Evolutionary conservation across 192 early-diverging fungal genomes (phyloP).

Genomic region (Geranomyces michiganensis): DNA sequence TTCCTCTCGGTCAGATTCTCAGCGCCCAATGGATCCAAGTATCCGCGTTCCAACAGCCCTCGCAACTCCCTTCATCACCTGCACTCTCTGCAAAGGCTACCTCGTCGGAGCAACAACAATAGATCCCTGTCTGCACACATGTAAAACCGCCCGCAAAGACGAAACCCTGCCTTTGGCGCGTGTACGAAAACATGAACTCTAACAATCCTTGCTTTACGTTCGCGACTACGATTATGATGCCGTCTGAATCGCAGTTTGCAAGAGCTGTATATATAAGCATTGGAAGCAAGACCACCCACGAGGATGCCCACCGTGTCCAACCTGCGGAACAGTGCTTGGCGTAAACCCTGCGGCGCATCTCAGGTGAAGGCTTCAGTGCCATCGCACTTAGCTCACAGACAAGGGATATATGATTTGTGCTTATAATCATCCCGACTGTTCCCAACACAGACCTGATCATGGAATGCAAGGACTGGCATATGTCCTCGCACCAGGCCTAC

Average conservation of each 20-base stretch:
- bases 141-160: background rate
- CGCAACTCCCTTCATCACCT: constrained; percentile 8
- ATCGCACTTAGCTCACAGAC: too few species aligned
- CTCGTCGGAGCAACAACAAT: constrained; percentile 17
- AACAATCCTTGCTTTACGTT: too few species aligned
- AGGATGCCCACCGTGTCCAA: constrained; percentile 9
- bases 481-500: constrained; percentile 1
- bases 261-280: constrained; percentile 14
- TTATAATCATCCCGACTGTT: too few species aligned
- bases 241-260: constrained; percentile 9
- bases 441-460: constrained; percentile 12
- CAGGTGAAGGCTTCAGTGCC: background rate
- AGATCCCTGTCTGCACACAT: constrained; percentile 22
- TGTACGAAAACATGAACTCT: too few species aligned
- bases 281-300: background rate
- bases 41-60: too few species aligned
- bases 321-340: constrained; percentile 1
- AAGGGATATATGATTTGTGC: too few species aligned
- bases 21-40: too few species aligned
- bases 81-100: constrained; percentile 16
- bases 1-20: too few species aligned
- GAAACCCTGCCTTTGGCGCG: background rate
- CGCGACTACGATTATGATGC: too few species aligned
- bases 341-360: constrained; percentile 4
- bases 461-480: constrained; percentile 15